Conservation (phyloP, 768 basidiomycete species). For the Panaeolus cyanescens region DNA sequence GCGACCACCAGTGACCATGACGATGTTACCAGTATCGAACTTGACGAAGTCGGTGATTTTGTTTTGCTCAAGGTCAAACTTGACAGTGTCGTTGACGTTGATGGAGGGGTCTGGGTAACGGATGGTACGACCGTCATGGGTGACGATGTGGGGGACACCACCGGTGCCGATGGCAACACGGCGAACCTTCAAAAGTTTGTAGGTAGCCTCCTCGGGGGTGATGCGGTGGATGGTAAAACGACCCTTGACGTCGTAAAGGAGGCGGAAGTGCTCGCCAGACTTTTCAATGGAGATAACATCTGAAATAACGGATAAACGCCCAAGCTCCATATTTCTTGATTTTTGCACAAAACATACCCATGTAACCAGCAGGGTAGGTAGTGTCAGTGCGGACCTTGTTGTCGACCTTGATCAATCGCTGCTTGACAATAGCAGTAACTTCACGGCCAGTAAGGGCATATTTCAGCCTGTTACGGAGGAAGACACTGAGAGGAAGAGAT, state of each 20-base stretch:
- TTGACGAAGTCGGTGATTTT: conserved; percentile 93
- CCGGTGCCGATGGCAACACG: conserved; percentile 89
- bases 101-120: conserved; percentile 97
- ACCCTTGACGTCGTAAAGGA: conserved; percentile 99
- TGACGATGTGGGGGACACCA: conserved; percentile 96
- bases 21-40: conserved; percentile 97
- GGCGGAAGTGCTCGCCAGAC: conserved; percentile 98
- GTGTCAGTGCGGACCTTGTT: conserved; percentile 97
- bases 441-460: conserved; percentile 97
- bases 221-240: conserved; percentile 99
- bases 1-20: conserved; percentile 97
- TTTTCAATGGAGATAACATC: conserved; percentile 98
- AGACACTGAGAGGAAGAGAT: conserved; percentile 94
- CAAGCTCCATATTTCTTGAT: conserved; percentile 1
- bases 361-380: conserved; percentile 96
- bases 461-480: conserved; percentile 99
- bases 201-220: conserved; percentile 93
- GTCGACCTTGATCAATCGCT: conserved; percentile 98
- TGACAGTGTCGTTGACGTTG: conserved; percentile 96
- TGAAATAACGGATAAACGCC: conserved; percentile 27
- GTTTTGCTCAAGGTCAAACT: conserved; percentile 92
- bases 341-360: conserved; percentile 66
- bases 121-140: conserved; percentile 99
- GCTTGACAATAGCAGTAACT: conserved; percentile 92
- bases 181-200: conserved; percentile 95